Base-by-base conservation (phyloP, 805 yeast species). In the Monosporozyma unispora region DNA sequence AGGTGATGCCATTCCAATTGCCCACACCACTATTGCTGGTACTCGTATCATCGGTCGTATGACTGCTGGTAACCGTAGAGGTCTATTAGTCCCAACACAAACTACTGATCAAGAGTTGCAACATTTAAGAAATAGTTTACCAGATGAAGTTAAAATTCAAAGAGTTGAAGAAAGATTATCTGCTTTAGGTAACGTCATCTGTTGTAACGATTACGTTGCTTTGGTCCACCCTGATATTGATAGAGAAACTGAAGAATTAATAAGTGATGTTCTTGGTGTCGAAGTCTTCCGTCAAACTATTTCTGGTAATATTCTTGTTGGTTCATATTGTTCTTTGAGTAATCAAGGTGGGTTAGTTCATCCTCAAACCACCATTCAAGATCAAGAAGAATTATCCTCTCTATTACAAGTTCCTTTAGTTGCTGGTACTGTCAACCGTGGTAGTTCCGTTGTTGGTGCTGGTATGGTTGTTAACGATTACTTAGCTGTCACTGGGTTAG, bases 401-500 rank as follows among this genome's bases (percentile, higher is more conserved):
- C 76, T 93, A 67, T 77, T 93, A 62, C 99, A 93, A 73, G 96
- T 93, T 40, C 99, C 99, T 49, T 76, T 93, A 56, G 99, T 93
- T 45, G 99, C 99, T 6, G 99, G 99, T 70, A 90, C 97, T 38
- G 90, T 93, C 52, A 93, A 93, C 75, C 84, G 99, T 70, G 99
- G 99, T 71, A 87, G 96, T 27, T 72, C 96, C 4, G 97, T 91
- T 46, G 96, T 93, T 53, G 99, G 99, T 63, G 98, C 97, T 44
- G 99, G 99, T 59, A 82, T 93, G 82, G 98, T 93, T 48, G 99
- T 90, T 48, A 93, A 93, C 67, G 99, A 93, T 73, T 93, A 97
- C 95, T 75, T 91, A 57, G 95, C 98, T 28, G 98, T 95, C 41
- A 77, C 96, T 45, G 99, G 99, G 57, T 77, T 87, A 59, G 98